A percentile compares a stretch with the other conserved stretches of the same genome.
These are phyloP conservation scores for Melaleuca alternifolia DNA, from an alignment of 345 rosid genomes.

Conservation along the genomic window DNA sequence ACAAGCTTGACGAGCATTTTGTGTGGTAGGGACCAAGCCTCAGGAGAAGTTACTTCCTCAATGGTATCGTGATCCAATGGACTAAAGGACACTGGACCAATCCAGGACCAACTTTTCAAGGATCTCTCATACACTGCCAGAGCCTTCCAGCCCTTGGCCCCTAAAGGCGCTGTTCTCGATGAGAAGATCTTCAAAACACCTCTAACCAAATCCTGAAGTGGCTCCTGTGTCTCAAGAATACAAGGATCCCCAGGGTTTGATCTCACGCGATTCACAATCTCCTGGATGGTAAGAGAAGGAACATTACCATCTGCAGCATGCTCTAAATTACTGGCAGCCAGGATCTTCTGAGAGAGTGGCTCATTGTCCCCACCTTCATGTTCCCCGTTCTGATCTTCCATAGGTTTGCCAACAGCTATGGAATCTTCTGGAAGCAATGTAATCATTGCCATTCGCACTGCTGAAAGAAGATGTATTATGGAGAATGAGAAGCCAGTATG, in stretches of 20 bases:
- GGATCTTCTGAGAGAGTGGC: slow-evolving; percentile 28
- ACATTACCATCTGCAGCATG: slow-evolving; percentile 27
- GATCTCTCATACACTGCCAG: slow-evolving; percentile 75
- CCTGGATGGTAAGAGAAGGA: slow-evolving; percentile 74
- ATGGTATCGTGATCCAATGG: slow-evolving; percentile 49
- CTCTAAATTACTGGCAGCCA: slow-evolving; percentile 27
- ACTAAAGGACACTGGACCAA: slow-evolving; percentile 55
- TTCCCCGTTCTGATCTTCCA: slow-evolving; percentile 34
- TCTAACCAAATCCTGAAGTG: slow-evolving; percentile 90
- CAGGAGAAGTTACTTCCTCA: slow-evolving; percentile 93
- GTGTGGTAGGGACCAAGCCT: slow-evolving; percentile 88
- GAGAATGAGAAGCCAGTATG: slow-evolving; percentile 95
- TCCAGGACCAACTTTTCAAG: slow-evolving; percentile 89
- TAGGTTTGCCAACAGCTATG: slow-evolving; percentile 38
- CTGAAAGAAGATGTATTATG: slow-evolving; percentile 87
- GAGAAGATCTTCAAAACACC: slow-evolving; percentile 90
- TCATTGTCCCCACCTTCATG: slow-evolving; percentile 37
- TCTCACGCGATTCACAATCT: slow-evolving; percentile 80
- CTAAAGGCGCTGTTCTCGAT: slow-evolving; percentile 89
- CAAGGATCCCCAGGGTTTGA: slow-evolving; percentile 94
- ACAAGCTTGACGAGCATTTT: slow-evolving; percentile 97
- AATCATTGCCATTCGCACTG: slow-evolving; percentile 86
- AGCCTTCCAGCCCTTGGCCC: slow-evolving; percentile 95
- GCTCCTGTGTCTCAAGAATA: slow-evolving; percentile 92
- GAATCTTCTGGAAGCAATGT: slow-evolving; percentile 55